Conservation (phyloP, 2,329 filamentous ascomycete genomes). For the Pestalotiopsis sp. region DNA sequence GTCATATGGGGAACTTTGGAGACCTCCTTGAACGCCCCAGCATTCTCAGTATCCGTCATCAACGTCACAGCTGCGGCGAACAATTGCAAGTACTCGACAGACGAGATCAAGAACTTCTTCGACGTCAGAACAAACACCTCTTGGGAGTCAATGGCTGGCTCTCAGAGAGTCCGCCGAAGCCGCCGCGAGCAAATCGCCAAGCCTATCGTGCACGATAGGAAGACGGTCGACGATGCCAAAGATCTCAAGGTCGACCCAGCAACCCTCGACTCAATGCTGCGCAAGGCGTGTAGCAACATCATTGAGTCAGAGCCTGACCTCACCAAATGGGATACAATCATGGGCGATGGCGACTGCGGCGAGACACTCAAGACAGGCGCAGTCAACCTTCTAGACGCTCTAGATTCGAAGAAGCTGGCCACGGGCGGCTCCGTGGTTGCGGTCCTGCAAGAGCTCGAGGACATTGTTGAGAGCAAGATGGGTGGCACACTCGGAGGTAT, state of each 20-base stretch:
- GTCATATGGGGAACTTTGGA: constrained; percentile 67
- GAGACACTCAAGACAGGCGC: constrained; percentile 62
- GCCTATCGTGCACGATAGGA: constrained; percentile 36
- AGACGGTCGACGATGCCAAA: constrained; percentile 38
- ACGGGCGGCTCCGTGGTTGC: constrained; percentile 48
- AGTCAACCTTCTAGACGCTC: constrained; percentile 47
- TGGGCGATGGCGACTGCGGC: constrained; percentile 70
- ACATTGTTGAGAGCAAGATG: constrained; percentile 60
- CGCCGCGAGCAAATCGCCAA: constrained; percentile 47
- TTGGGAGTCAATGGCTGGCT: constrained; percentile 56
- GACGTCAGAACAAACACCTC: constrained; percentile 63
- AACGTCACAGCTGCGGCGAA: constrained; percentile 55
- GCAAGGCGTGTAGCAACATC: constrained; percentile 53
- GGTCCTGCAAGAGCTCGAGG: constrained; percentile 52
- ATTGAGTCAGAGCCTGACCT: constrained; percentile 64
- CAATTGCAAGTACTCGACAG: constrained; percentile 47
- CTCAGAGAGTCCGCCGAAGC: constrained; percentile 39
- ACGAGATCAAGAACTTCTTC: constrained; percentile 64
- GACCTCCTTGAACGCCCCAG: constrained; percentile 73
- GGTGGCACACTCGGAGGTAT: constrained; percentile 40
- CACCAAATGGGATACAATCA: constrained; percentile 64
- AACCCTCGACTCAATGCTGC: constrained; percentile 57
- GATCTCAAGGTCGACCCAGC: constrained; percentile 55
- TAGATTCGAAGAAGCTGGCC: constrained; percentile 40
- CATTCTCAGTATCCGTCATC: constrained; percentile 69